These are phyloP conservation scores for Hypoxylon sp. DNA, from an alignment of 2,329 filamentous ascomycete species.

Conservation along the genomic window DNA sequence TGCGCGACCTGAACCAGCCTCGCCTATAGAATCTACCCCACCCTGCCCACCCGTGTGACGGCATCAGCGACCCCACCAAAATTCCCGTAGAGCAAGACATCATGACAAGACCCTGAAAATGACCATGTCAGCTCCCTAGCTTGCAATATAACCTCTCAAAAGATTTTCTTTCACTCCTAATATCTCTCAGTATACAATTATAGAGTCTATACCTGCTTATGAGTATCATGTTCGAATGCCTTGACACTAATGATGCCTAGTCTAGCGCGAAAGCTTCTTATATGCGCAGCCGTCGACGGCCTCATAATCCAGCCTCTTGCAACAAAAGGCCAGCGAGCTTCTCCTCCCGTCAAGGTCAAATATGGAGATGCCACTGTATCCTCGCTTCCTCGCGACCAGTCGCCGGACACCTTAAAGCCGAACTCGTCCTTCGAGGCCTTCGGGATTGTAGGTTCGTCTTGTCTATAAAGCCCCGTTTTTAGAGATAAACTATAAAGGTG, in stretches of 20 bases:
- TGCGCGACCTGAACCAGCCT: constrained; percentile 16
- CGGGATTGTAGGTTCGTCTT: constrained; percentile 68
- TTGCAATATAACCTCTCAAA: constrained; percentile 6
- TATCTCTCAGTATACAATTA: constrained; percentile 15
- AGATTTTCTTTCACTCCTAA: constrained; percentile 2
- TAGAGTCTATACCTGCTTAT: constrained; percentile 28
- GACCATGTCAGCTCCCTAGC: constrained; percentile 26
- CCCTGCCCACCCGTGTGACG: constrained; percentile 48
- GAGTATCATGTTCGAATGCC: constrained; percentile 35
- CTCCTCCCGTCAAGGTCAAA: constrained; percentile 75
- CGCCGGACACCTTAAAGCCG: constrained; percentile 61
- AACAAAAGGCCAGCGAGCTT: constrained; percentile 66
- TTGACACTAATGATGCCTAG: constrained; percentile 72
- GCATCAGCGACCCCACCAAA: constrained; percentile 47
- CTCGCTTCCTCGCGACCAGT: constrained; percentile 61
- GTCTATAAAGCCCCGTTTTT: constrained; percentile 3
- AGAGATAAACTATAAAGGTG: constrained; percentile 6
- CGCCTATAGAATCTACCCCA: constrained; percentile 31
- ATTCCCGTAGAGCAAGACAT: constrained; percentile 32
- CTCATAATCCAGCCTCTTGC: constrained; percentile 83
- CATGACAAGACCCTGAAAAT: constrained; percentile 19
- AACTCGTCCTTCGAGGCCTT: constrained; percentile 71
- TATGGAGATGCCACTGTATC: constrained; percentile 73
- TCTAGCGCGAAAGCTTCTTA: constrained; percentile 82
- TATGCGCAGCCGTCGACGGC: constrained; percentile 86